Base-by-base conservation (phyloP, 345 rosid species). In the Acer yangbiense region DNA sequence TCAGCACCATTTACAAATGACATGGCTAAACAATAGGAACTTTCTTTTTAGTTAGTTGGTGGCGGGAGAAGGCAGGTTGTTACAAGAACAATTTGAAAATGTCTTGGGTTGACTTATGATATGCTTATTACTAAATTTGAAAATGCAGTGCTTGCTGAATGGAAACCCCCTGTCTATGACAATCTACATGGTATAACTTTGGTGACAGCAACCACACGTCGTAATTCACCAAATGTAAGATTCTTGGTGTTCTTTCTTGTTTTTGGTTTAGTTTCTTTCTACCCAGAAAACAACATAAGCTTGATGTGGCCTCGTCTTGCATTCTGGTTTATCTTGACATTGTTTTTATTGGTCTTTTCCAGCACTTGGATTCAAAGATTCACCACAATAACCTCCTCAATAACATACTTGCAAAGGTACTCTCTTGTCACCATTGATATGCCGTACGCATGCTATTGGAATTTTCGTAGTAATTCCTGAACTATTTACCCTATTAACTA, bases 161-260 rank as follows among this genome's bases (percentile, higher is more conserved):
- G 98, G 98, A 95, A 95, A 83, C 97, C 97, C 65, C 95, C 98
- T n/a, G 95, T 95, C 6, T 95, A 95, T 85, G 98, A 95, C 78
- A 95, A 95, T 52, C 84, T 82, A 41, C 86, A 87, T 43, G 98
- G 98, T 54, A 88, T 95, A 70, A 85, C 82, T 63, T 84, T 95
- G 67, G 98, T 91, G 76, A 88, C 98, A 65, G 98, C 98, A 83
- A 89, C 97, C n/a, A 95, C 98, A 52, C 89, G 98, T 69, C 95
- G 97, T 64, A 95, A 95, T 85, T 95, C 97, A 6, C 98, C 98
- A 68, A 90, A 90, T 39, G 98, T 93, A 88, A 82, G 86, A 72
- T 71, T 50, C 77, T 32, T 60, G 23, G 46, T 8, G 16, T 32
- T 32, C 46, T 78, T 68, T 50, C 16, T 41, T 69, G 65, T 57